phyloP scores from a whole-genome alignment of 352 stramenopile genomes.

The Pythium pectinolyticum region DNA sequence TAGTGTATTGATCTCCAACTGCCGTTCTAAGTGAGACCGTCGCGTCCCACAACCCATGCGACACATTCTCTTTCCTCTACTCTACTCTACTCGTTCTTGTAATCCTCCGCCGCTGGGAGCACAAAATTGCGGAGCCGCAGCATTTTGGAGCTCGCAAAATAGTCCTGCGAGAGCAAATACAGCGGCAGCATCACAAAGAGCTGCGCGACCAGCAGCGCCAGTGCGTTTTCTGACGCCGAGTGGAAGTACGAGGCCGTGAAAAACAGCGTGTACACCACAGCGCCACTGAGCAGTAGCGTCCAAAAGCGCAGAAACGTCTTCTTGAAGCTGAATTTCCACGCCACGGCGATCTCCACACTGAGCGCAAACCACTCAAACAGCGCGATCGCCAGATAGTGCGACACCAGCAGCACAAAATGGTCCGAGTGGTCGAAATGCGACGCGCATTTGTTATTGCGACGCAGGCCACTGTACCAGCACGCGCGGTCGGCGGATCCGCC shows the following conservation, averaged over 20 bases:
- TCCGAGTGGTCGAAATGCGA: conserved; percentile 75
- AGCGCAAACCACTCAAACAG: conserved; percentile 80
- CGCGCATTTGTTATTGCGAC: conserved; percentile 50
- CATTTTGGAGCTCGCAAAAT: conserved; percentile 40
- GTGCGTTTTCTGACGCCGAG: conserved; percentile 60
- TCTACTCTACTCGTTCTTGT: conserved; percentile 11
- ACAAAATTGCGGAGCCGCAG: conserved; percentile 71
- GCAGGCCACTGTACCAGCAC: conserved; percentile 67
- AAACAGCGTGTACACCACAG: conserved; percentile 61
- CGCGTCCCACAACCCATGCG: neutral
- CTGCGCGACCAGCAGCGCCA: conserved; percentile 61
- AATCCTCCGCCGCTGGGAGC: conserved; percentile 27
- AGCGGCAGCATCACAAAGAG: conserved; percentile 60
- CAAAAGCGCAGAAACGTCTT: conserved; percentile 45
- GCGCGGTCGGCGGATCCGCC: conserved; percentile 26
- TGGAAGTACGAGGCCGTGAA: conserved; percentile 75
- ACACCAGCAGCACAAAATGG: conserved; percentile 72
- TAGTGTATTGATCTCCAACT: conserved; percentile 10
- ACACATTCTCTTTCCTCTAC: neutral
- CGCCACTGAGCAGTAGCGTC: conserved; percentile 37
- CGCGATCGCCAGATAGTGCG: conserved; percentile 68
- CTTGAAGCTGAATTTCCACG: conserved; percentile 40
- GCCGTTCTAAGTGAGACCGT: conserved; percentile 1
- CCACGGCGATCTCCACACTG: conserved; percentile 37
- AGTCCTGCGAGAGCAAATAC: conserved; percentile 63